Percentiles rank a stretch among this genome's conserved stretches.
phyloP scores from a whole-genome alignment of 2,329 filamentous ascomycete species.

The Diaporthe sp. region DNA sequence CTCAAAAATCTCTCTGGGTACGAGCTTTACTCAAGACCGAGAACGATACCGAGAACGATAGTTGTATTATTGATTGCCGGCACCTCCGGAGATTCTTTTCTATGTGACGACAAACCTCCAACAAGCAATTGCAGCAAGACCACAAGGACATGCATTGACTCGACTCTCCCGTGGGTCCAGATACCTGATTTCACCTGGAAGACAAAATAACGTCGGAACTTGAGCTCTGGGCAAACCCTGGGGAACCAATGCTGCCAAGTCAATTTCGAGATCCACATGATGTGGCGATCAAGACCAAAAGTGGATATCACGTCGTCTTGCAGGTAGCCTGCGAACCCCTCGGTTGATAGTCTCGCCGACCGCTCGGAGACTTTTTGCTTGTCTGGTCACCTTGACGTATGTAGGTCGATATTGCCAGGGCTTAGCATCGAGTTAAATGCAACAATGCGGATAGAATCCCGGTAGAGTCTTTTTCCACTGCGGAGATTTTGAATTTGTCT shows the following conservation, averaged over 20 bases:
- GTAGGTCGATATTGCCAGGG: not conserved
- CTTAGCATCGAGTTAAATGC: not conserved
- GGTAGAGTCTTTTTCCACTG: not conserved
- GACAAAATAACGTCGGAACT: not conserved
- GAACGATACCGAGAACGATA: too few species aligned
- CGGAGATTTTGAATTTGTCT: not conserved
- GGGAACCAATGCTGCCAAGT: not conserved
- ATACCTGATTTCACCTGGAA: too few species aligned
- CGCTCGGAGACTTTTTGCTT: not conserved
- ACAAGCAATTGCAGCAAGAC: too few species aligned
- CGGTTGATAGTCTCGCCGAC: conserved; percentile 11
- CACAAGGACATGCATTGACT: too few species aligned
- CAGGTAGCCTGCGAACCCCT: not conserved
- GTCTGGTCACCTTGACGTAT: not conserved
- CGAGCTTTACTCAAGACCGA: too few species aligned
- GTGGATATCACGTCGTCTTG: not conserved
- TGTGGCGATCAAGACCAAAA: not conserved
- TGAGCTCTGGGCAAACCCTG: not conserved
- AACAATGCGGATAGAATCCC: not conserved
- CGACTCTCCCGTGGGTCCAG: too few species aligned
- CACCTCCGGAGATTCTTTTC: too few species aligned
- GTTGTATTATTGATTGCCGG: too few species aligned
- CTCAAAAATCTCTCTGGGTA: too few species aligned
- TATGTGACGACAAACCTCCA: too few species aligned
- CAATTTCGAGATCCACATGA: not conserved